phyloP scores from a whole-genome alignment of 768 basidiomycete genomes.

The Rhodotorula sphaerocarpa region DNA sequence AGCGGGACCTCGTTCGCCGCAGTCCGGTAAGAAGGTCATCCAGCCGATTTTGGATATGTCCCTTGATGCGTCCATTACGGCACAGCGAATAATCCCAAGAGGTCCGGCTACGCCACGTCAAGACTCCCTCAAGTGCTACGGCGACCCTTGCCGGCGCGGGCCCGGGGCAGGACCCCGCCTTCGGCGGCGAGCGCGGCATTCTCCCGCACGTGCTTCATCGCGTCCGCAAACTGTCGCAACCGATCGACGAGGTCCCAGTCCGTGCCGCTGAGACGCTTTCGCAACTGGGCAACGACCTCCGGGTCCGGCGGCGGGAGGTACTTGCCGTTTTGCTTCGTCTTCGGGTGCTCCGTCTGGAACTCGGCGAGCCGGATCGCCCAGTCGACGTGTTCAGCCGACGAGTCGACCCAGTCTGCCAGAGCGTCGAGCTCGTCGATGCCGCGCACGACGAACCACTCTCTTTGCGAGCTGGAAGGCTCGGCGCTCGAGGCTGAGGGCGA shows the following conservation, averaged over 20 bases:
- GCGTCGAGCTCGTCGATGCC: conserved; percentile 1
- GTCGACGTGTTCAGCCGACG: neutral
- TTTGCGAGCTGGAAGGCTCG: too few species aligned
- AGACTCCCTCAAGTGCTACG: too few species aligned
- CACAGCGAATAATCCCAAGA: too few species aligned
- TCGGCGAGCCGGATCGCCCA: neutral
- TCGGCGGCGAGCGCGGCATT: neutral
- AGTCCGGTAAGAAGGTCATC: too few species aligned
- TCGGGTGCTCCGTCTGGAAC: conserved; percentile 5
- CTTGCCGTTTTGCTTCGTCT: neutral
- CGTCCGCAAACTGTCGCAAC: conserved; percentile 1
- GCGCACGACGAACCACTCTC: conserved; percentile 10
- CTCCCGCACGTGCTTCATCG: conserved; percentile 1
- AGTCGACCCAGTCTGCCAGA: conserved; percentile 3
- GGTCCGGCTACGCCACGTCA: too few species aligned
- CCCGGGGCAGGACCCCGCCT: too few species aligned
- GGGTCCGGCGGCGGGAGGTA: neutral
- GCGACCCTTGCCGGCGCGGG: too few species aligned
- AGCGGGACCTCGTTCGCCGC: too few species aligned
- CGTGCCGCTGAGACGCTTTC: neutral
- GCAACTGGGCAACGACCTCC: neutral
- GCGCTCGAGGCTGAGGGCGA: neutral
- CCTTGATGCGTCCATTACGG: too few species aligned
- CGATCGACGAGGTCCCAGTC: neutral
- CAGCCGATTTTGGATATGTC: too few species aligned